These are phyloP conservation scores for Elaphomyces granulatus DNA, from an alignment of 495 filamentous ascomycete genomes.

Conservation along the genomic window DNA sequence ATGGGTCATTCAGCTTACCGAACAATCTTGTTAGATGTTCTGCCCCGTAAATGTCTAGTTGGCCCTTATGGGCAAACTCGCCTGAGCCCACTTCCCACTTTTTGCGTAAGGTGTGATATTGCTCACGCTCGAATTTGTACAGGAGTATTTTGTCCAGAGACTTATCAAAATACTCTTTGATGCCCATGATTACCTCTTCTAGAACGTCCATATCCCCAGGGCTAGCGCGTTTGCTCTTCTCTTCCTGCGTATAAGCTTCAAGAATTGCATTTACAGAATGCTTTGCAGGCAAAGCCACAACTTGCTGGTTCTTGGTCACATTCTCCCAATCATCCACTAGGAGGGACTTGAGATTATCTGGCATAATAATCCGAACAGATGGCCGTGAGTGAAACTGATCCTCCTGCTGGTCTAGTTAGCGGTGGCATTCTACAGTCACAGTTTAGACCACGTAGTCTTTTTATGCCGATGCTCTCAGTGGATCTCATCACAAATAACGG, in stretches of 20 bases:
- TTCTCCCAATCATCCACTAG: slow-evolving; percentile 99
- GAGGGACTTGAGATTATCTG: slow-evolving; percentile 74
- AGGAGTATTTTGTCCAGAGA: slow-evolving; percentile 74
- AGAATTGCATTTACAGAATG: slow-evolving; percentile 64
- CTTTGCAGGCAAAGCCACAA: slow-evolving; percentile 68
- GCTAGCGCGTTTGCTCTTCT: slow-evolving; percentile 48
- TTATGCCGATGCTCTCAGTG: no score
- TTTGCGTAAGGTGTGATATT: slow-evolving; percentile 60
- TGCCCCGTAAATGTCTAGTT: slow-evolving; percentile 74
- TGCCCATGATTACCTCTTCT: slow-evolving; percentile 69
- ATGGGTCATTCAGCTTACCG: slow-evolving; percentile 50
- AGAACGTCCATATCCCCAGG: slow-evolving; percentile 66
- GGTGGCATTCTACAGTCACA: no score
- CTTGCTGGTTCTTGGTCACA: slow-evolving; percentile 80
- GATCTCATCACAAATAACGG: no score
- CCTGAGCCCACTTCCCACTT: slow-evolving; percentile 40
- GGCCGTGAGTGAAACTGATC: slow-evolving; percentile 68
- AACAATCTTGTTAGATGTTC: slow-evolving; percentile 83
- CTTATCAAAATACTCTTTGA: slow-evolving; percentile 86
- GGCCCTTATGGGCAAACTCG: slow-evolving; percentile 47
- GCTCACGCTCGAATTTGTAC: slow-evolving; percentile 80
- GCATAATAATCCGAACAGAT: slow-evolving; percentile 61
- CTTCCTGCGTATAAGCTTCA: slow-evolving; percentile 56
- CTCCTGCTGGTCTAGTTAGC: slow-evolving; percentile 43
- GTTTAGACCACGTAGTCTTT: no score